Evolutionary conservation across 1,139 yeast genomes (phyloP).

Genomic region (Pichia sp.): DNA sequence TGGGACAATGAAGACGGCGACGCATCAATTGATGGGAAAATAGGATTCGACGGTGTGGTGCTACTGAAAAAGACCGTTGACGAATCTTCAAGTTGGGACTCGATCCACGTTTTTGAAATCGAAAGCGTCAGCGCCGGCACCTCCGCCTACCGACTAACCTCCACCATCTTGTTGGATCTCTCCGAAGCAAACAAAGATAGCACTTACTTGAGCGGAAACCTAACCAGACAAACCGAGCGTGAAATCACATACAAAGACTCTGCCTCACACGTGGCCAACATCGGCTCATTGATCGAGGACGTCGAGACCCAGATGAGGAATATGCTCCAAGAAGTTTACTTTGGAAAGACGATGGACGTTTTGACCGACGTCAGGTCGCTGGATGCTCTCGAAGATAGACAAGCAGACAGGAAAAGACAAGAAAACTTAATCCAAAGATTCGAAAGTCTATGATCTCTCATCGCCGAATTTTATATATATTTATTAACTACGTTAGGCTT

Average conservation of each 20-base stretch:
- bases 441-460: conserved; percentile 26
- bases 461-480: not conserved
- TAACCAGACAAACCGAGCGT: conserved; percentile 75
- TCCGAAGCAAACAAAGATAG: conserved; percentile 12
- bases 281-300: conserved; percentile 84
- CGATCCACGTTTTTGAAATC: conserved; percentile 76
- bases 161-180: conserved; percentile 81
- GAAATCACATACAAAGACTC: conserved; percentile 44
- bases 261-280: conserved; percentile 67
- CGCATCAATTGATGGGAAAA: conserved; percentile 39
- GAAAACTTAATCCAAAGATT: conserved; percentile 47
- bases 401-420: conserved; percentile 42
- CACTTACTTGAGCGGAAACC: conserved; percentile 65
- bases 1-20: conserved; percentile 74
- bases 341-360: conserved; percentile 89
- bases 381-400: conserved; percentile 39
- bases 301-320: conserved; percentile 84
- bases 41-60: conserved; percentile 85
- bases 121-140: conserved; percentile 37
- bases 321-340: conserved; percentile 86
- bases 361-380: conserved; percentile 65
- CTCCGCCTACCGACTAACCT: conserved; percentile 71
- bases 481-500: no score
- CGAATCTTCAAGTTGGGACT: conserved; percentile 20
- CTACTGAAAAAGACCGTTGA: conserved; percentile 70